phyloP scores from a whole-genome alignment of 2,329 filamentous ascomycete genomes.

The Neofusicoccum laricinum region DNA sequence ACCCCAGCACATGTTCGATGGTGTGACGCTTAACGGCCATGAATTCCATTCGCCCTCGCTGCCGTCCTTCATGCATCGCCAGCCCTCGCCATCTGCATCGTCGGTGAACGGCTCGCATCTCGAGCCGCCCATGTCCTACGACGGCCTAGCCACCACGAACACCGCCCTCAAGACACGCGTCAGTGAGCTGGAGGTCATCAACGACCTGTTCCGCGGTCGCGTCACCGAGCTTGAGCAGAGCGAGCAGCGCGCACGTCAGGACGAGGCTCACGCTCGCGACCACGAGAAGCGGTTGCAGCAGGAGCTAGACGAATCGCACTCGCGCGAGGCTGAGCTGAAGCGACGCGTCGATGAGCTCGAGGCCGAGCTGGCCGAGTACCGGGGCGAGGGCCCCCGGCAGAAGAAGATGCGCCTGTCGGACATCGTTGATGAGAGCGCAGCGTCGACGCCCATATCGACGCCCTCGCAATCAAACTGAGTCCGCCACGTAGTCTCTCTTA shows the following conservation, averaged over 20 bases:
- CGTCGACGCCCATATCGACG: constrained; percentile 31
- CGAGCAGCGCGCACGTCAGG: constrained; percentile 64
- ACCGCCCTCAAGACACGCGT: constrained; percentile 91
- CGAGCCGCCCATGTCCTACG: constrained; percentile 73
- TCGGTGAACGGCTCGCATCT: constrained; percentile 60
- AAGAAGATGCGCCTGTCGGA: constrained; percentile 59
- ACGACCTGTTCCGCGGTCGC: constrained; percentile 63
- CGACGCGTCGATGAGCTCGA: constrained; percentile 68
- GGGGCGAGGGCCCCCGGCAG: constrained; percentile 45
- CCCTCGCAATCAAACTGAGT: constrained; percentile 17
- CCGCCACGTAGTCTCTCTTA: background rate
- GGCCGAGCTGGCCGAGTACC: constrained; percentile 23
- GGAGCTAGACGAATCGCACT: constrained; percentile 70
- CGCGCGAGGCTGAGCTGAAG: constrained; percentile 78
- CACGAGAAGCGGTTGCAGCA: constrained; percentile 55
- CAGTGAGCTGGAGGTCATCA: constrained; percentile 93
- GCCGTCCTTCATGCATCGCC: constrained; percentile 41
- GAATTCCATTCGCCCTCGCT: constrained; percentile 60
- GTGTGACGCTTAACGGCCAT: constrained; percentile 64
- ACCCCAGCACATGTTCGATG: constrained; percentile 76
- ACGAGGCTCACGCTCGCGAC: constrained; percentile 55
- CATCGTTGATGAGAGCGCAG: constrained; percentile 46
- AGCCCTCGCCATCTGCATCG: constrained; percentile 56
- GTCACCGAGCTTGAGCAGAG: constrained; percentile 75
- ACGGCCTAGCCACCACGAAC: constrained; percentile 76